Evolutionary conservation across 305 asterid species (phyloP), one percentile per base, ranked within the genome.

Genomic region (Plantago rigida): DNA sequence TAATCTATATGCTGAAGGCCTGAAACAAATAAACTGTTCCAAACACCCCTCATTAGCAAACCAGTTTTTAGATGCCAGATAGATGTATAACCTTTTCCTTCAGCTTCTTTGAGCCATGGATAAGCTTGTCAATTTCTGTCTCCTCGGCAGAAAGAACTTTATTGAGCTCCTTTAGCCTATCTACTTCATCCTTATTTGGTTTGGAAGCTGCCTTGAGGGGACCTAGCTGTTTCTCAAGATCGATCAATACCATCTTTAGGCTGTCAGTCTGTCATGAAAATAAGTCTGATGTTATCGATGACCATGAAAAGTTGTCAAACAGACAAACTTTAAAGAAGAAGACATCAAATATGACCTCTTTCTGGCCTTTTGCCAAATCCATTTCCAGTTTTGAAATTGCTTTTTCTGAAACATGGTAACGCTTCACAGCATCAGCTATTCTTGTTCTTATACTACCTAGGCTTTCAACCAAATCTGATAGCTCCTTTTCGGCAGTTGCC

Each of bases 311-410:
- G 69, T 9, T 46, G 19, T 60, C 64, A 41, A 50, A 51, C 66
- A 34, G 51, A 62, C 47, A 63, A 51, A 63, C 53, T 34, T 28
- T 13, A 62, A 22, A 59, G 56, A 19, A 50, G 63, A 66, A 26
- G 59, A 45, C 45, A 22, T 22, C 26, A 22, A 60, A 51, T 59
- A 56, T 64, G 29, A 89, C 99, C 97, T 89, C 97, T 69, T 89
- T 84, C 55, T 73, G 78, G 77, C 85, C 74, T 82, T 92, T 92
- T 26, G 89, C 89, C 60, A 89, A 70, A 71, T 88, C 93, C 88
- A 92, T 82, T 71, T 92, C 97, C 62, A 81, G 63, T 68, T 77
- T 77, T 47, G 96, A 70, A 61, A 78, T 74, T 41, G 85, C 81
- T 64, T 81, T 82, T 69, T 89, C 99, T 41, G 85, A 74, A 65